Evolutionary conservation across 2,329 filamentous ascomycete genomes (phyloP), one percentile per base, ranked within the genome.

Genomic region (Claviceps lovelessii): DNA sequence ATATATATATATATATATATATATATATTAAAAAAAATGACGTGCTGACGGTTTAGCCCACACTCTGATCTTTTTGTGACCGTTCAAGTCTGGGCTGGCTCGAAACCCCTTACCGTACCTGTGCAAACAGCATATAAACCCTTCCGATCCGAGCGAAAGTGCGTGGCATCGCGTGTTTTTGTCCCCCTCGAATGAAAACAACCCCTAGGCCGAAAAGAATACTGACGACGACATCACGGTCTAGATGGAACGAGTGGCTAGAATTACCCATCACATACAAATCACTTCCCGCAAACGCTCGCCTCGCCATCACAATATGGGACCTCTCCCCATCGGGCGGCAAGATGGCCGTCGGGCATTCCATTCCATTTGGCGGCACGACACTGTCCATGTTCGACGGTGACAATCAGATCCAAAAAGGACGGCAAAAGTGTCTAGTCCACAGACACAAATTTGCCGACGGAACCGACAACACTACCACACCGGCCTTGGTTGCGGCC

Each of bases 221-320:
- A 35, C 51, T 52, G 15, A 28, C n/a, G 49, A 3, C 13, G 42
- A 9, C 7, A 5, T 6, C 5, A 11, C 28, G 23, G n/a, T 49
- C 64, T 56, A 83, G 83, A 65, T 96, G 93, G 93, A 95, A 95
- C 67, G 91, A 97, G 73, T 98, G 94, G 93, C 80, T 98, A 33
- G 83, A 85, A 37, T 74, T 98, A 44, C 91, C 93, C 0, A 83
- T 97, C 58, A 79, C 83, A 5, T 93, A 96, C 68, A 84, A 87
- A 58, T 85, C 86, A 56, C 79, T 95, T 1, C 90, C 93, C 0
- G 74, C 84, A 47, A 88, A 89, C 62, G 83, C 90, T 2, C 86
- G 88, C 64, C 77, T 98, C 41, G 90, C 90, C 23, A 88, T 98
- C 56, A 98, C 94, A 0, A 73, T 97, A 56, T 98, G 93, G 93